These are phyloP conservation scores for Boletales sp. DNA, from an alignment of 768 basidiomycete species.

Conservation along the genomic window DNA sequence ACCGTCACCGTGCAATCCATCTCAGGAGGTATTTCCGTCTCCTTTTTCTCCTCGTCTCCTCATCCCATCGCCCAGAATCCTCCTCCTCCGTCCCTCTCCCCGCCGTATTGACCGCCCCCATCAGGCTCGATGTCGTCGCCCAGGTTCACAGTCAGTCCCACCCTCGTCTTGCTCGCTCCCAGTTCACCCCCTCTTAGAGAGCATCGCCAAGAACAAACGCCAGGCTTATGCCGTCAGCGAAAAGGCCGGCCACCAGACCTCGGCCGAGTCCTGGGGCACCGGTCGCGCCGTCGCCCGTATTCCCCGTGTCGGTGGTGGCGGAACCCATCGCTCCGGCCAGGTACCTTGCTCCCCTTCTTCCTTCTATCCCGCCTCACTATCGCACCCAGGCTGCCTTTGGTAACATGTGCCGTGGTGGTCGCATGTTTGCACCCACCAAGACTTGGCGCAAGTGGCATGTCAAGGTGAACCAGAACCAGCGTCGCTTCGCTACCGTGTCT, in stretches of 20 bases:
- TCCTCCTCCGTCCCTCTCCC: constrained; percentile 89
- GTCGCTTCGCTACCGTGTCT: constrained; percentile 95
- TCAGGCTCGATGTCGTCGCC: constrained; percentile 96
- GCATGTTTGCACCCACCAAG: constrained; percentile 99
- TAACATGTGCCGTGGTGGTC: constrained; percentile 99
- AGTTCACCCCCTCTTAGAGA: constrained; percentile 53
- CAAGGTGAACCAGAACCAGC: constrained; percentile 99
- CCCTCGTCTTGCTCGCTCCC: background rate
- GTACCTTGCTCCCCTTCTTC: constrained; percentile 30
- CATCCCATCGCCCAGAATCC: constrained; percentile 49
- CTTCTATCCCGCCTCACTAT: constrained; percentile 2
- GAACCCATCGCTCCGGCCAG: constrained; percentile 98
- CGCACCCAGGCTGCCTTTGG: constrained; percentile 86
- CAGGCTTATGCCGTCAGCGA: constrained; percentile 96
- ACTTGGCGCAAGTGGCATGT: constrained; percentile 99
- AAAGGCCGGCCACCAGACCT: constrained; percentile 99
- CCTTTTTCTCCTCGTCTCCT: background rate
- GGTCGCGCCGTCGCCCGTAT: constrained; percentile 99
- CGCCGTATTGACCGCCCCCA: constrained; percentile 96
- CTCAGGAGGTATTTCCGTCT: constrained; percentile 57
- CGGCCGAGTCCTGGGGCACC: constrained; percentile 99
- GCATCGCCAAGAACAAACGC: constrained; percentile 96
- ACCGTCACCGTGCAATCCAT: constrained; percentile 81
- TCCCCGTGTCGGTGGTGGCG: constrained; percentile 98
- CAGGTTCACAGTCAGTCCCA: constrained; percentile 95